phyloP scores from a whole-genome alignment of 306 rosid species.

The barrel medic (Medicago truncatula) region DNA sequence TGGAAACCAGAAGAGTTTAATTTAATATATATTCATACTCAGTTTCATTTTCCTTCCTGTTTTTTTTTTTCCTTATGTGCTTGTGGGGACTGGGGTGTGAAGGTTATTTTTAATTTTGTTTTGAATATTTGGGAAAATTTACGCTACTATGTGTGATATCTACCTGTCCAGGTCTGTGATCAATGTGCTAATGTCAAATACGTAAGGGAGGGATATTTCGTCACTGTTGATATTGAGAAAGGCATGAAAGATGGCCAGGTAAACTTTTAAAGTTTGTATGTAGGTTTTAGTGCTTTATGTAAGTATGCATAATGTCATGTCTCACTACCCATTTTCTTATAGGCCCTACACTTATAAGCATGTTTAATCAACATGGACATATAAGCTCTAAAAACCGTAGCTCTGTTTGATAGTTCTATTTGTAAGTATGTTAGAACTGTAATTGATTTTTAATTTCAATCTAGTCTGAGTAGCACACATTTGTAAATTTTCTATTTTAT shows the following conservation, averaged over 20 bases:
- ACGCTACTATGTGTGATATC: slow-evolving; percentile 26
- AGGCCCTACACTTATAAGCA: slow-evolving; percentile 13
- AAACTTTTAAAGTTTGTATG: slow-evolving; percentile 46
- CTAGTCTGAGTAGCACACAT: not conserved
- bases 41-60: not conserved
- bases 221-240: slow-evolving; percentile 95
- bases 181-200: slow-evolving; percentile 92
- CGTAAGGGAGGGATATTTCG: slow-evolving; percentile 88
- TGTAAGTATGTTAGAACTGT: slow-evolving; percentile 21
- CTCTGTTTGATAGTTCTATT: slow-evolving; percentile 15
- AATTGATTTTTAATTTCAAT: not conserved
- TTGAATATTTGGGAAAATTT: slow-evolving; percentile 28
- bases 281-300: slow-evolving; percentile 17
- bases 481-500: slow-evolving; percentile 1
- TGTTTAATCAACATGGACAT: slow-evolving; percentile 1
- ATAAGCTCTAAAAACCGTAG: slow-evolving; percentile 17
- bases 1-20: slow-evolving; percentile 10
- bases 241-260: slow-evolving; percentile 99
- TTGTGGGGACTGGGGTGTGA: not conserved
- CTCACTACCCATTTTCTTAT: slow-evolving; percentile 6
- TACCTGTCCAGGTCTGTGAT: slow-evolving; percentile 83
- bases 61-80: not conserved
- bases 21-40: not conserved
- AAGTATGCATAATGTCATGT: slow-evolving; percentile 5
- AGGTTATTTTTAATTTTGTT: slow-evolving; percentile 16